phyloP scores from a whole-genome alignment of 179 eudicot genomes.

The Beta lomatogona region DNA sequence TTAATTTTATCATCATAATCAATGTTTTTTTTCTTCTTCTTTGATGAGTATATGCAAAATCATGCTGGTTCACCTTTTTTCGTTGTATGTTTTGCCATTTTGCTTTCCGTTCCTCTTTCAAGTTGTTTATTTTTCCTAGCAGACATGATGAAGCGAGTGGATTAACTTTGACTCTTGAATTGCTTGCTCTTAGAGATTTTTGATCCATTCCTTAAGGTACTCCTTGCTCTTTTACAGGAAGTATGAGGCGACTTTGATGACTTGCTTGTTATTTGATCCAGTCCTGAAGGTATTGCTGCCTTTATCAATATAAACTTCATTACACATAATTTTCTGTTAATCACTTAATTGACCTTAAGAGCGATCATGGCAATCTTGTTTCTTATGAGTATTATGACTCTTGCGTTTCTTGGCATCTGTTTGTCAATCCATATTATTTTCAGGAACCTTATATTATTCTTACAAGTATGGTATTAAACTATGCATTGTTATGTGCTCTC shows the following conservation, averaged over 20 bases:
- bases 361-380: background rate
- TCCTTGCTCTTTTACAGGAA: constrained; percentile 53
- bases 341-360: background rate
- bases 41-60: background rate
- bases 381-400: background rate
- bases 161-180: background rate
- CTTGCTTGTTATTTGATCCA: constrained; percentile 91
- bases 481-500: constrained; percentile 28
- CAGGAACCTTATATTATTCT: background rate
- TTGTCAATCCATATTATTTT: background rate
- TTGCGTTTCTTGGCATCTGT: background rate
- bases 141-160: background rate
- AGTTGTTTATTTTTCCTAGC: background rate
- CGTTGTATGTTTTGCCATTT: background rate
- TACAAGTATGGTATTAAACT: constrained; percentile 17
- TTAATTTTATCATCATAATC: background rate
- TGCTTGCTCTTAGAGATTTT: background rate
- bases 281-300: constrained; percentile 56
- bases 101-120: background rate
- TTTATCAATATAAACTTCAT: background rate
- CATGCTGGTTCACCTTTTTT: background rate
- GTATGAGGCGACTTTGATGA: constrained; percentile 79
- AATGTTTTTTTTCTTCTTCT: background rate
- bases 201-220: background rate
- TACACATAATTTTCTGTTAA: background rate